Percentiles rank a stretch among this genome's conserved stretches.
These are phyloP conservation scores for Lactifluus pinguis DNA, from an alignment of 768 basidiomycete genomes.

Conservation along the genomic window DNA sequence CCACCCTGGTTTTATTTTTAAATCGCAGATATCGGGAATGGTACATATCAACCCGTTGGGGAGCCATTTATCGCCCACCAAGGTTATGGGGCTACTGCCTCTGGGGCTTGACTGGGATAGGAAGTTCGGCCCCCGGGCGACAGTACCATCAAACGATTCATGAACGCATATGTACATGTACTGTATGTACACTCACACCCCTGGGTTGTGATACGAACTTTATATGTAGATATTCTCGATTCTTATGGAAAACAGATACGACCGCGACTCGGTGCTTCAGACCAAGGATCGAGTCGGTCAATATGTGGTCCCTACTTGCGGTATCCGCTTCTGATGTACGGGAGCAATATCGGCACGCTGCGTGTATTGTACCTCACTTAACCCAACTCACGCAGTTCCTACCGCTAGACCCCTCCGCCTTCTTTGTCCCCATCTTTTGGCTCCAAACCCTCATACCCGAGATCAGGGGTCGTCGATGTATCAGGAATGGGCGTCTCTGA, in stretches of 20 bases:
- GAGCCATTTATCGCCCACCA: slow-evolving; percentile 1
- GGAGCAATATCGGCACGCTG: not conserved
- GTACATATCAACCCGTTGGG: slow-evolving; percentile 12
- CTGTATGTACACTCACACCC: not conserved
- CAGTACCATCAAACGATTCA: not conserved
- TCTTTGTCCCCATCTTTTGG: not conserved
- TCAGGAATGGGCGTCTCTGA: not conserved
- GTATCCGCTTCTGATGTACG: not conserved
- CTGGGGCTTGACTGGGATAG: not conserved
- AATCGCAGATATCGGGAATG: slow-evolving; percentile 26
- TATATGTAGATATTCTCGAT: not conserved
- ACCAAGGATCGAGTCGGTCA: not conserved
- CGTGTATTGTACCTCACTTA: not conserved
- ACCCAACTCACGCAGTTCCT: not conserved
- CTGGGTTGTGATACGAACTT: not conserved
- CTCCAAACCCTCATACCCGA: not conserved
- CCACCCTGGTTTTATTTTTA: not conserved
- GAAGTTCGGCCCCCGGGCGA: not conserved
- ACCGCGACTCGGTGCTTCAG: not conserved
- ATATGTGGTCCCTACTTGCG: not conserved
- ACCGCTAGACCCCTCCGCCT: not conserved
- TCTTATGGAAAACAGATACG: not conserved
- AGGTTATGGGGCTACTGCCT: slow-evolving; percentile 2
- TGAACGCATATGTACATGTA: not conserved
- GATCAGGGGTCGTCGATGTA: not conserved